Percentiles rank a stretch among this genome's conserved stretches.
Evolutionary conservation across 306 rosid species (phyloP).

Genomic region (Myrica gale): DNA sequence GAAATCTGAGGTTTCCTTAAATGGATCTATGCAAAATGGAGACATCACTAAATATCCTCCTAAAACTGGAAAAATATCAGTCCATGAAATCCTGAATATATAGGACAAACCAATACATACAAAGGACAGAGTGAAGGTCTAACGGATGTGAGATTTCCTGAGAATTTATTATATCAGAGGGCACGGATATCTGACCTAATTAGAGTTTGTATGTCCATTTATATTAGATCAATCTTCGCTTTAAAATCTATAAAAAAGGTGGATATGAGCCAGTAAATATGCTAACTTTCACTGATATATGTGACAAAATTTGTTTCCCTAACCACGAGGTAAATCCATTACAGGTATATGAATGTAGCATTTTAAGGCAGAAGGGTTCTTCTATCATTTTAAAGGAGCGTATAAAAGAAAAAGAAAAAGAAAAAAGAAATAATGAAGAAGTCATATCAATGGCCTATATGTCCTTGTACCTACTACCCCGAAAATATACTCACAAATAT

Average conservation of each 20-base stretch:
- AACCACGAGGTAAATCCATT: not conserved
- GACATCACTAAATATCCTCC: not conserved
- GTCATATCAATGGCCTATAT: not conserved
- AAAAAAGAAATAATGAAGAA: too few species aligned
- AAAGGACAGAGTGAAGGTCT: not conserved
- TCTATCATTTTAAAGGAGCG: not conserved
- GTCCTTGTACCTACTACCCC: slow-evolving; percentile 7
- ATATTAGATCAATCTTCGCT: too few species aligned
- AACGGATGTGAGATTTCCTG: too few species aligned
- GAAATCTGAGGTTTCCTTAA: not conserved
- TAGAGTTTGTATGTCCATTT: too few species aligned
- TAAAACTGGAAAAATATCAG: not conserved
- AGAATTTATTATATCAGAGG: too few species aligned
- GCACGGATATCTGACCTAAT: too few species aligned
- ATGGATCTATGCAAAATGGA: not conserved
- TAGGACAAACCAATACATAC: not conserved
- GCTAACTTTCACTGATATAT: not conserved
- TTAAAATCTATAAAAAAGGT: not conserved
- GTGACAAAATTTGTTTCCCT: not conserved
- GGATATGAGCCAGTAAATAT: not conserved
- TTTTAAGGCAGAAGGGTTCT: not conserved
- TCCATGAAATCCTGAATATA: not conserved
- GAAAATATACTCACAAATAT: slow-evolving; percentile 14
- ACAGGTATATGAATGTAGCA: not conserved
- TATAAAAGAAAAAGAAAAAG: not conserved